Percentiles rank a stretch among this genome's conserved stretches.
phyloP scores from a whole-genome alignment of 23 red algal species.

The Gracilaria domingensis region DNA sequence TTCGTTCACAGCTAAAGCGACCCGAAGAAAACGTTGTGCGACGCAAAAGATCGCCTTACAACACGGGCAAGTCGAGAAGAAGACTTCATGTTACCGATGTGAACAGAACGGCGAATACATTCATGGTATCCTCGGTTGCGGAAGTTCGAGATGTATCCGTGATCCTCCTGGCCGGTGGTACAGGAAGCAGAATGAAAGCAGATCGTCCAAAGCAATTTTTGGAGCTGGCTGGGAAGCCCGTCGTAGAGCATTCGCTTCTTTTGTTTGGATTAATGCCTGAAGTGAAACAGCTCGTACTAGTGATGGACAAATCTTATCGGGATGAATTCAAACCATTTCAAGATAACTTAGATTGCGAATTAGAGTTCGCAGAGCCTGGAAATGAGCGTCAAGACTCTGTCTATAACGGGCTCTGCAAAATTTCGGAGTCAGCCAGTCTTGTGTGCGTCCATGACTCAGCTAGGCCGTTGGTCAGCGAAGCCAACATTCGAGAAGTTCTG shows the following conservation, averaged over 20 bases:
- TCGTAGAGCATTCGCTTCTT: constrained; percentile 80
- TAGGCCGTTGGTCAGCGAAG: constrained; percentile 79
- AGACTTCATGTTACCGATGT: neutral
- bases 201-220: constrained; percentile 96
- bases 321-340: constrained; percentile 13
- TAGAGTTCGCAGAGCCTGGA: constrained; percentile 90
- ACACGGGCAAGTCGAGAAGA: neutral
- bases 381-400: constrained; percentile 97
- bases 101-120: neutral
- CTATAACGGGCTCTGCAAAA: constrained; percentile 61
- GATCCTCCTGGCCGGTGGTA: constrained; percentile 94
- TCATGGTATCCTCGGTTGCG: neutral
- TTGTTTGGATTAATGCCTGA: constrained; percentile 81
- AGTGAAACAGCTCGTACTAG: constrained; percentile 84
- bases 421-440: constrained; percentile 48
- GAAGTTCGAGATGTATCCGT: constrained; percentile 54
- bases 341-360: constrained; percentile 21
- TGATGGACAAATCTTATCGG: constrained; percentile 74
- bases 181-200: constrained; percentile 91
- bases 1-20: neutral
- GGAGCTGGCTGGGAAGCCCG: constrained; percentile 73
- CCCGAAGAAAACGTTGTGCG: neutral
- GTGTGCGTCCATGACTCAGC: constrained; percentile 96
- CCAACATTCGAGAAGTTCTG: constrained; percentile 74
- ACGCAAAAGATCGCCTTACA: neutral